These are phyloP conservation scores for Zymoseptoria pseudotritici DNA, from an alignment of 2,329 filamentous ascomycete species.

Conservation along the genomic window DNA sequence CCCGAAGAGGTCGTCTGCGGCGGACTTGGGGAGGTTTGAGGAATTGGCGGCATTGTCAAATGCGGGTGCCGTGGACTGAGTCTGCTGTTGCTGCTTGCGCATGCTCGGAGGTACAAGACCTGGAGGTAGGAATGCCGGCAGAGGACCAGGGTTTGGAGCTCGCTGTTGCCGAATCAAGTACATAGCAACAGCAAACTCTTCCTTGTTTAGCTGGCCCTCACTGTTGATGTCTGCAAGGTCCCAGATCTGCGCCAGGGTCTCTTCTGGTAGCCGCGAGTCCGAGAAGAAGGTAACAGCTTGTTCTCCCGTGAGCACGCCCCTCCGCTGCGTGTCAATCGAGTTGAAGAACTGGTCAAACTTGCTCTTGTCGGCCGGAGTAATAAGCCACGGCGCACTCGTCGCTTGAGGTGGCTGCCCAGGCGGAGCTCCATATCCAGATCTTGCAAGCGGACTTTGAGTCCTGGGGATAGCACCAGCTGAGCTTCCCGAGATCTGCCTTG, in stretches of 20 bases:
- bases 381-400: conserved; percentile 67
- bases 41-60: conserved; percentile 43
- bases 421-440: conserved; percentile 39
- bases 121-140: conserved; percentile 71
- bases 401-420: conserved; percentile 45
- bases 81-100: conserved; percentile 54
- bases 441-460: conserved; percentile 54
- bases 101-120: conserved; percentile 82
- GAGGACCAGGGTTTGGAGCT: conserved; percentile 56
- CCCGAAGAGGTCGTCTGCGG: conserved; percentile 88
- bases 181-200: conserved; percentile 97
- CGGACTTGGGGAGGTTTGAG: conserved; percentile 59
- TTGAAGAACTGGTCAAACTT: conserved; percentile 83
- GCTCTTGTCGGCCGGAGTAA: conserved; percentile 74
- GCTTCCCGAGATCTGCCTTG: conserved; percentile 71
- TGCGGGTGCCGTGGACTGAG: conserved; percentile 44
- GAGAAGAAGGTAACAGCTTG: conserved; percentile 92
- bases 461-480: conserved; percentile 38
- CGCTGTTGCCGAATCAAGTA: conserved; percentile 89
- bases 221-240: conserved; percentile 92
- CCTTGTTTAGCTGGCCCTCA: conserved; percentile 72
- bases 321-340: conserved; percentile 70
- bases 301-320: conserved; percentile 83
- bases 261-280: conserved; percentile 82
- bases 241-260: conserved; percentile 89